Base-by-base conservation (phyloP, 768 basidiomycete genomes). In the Exidia glandulosa region DNA sequence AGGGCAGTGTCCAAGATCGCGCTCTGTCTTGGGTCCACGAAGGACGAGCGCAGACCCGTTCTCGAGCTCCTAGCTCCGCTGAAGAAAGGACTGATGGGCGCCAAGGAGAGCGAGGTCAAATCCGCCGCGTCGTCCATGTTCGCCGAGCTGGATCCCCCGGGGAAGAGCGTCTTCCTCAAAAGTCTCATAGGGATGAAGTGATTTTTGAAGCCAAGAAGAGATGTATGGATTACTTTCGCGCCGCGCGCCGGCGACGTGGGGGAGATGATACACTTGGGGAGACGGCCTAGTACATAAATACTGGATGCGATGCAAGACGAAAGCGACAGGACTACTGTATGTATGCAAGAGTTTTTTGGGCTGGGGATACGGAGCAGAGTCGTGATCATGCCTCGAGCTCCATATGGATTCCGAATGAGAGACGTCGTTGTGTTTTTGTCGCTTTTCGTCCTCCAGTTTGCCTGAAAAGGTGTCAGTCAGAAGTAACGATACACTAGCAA, bases 381-480 rank as follows among this genome's bases (percentile, higher is more conserved):
- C 10, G 10, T 25, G 10, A 6, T 45, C 41, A 45, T 27, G 30
- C 36, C 59, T 68, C 68, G 58, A 92, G 66, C 72, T 90, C 88
- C 55, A 87, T 82, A 63, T 90, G 82, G 64, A 93, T 85, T 29
- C 87, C 90, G 73, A 94, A 94, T 16, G 84, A 84, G 12, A 93
- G 77, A 63, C 92, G 71, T 61, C 92, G 76, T 68, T 94, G 92
- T 3, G 89, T 92, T 73, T 94, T 94, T 5, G 89, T 82, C 4
- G 92, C 91, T 64, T 88, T 83, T 32, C 92, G 76, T n/a, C 92
- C 92, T 6, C 90, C 91, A 0, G 91, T 93, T 77, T 86, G 85
- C 66, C 87, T 90, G 59, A 31, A 52, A 3, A 14, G 31, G 30
- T 57, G 19, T 60, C 1, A 37, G 34, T 41, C 52, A 31, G 25